Conservation (phyloP, 176 grass and related monocot species). For the Chloris gayana region DNA sequence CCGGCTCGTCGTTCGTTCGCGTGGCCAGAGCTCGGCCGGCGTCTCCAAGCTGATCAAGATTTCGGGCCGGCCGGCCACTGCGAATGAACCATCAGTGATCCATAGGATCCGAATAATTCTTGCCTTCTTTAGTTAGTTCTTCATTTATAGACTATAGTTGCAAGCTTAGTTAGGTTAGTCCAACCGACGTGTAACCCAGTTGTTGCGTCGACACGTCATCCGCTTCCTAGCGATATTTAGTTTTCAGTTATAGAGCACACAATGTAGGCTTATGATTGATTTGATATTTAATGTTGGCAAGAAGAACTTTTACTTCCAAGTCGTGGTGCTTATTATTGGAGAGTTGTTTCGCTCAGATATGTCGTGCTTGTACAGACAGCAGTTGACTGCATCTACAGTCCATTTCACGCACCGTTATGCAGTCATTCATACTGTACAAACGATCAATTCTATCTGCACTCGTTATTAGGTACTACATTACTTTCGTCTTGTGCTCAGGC, state of each 20-base stretch:
- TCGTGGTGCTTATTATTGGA: slow-evolving; percentile 13
- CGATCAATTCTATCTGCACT: slow-evolving; percentile 18
- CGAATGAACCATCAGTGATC: background rate
- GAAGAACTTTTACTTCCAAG: background rate
- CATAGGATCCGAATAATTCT: background rate
- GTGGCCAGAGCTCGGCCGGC: background rate
- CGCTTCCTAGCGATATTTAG: background rate
- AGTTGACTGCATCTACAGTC: background rate
- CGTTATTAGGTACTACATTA: too few relatives aligned
- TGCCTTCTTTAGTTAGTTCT: background rate
- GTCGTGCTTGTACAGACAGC: background rate
- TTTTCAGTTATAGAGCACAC: background rate
- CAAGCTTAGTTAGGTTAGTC: background rate
- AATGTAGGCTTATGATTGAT: background rate
- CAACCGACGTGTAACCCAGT: background rate
- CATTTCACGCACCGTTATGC: background rate
- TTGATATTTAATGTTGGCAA: background rate
- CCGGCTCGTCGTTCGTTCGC: too few relatives aligned
- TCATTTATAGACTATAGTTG: too few relatives aligned
- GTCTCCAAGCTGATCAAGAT: background rate
- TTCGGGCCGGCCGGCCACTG: background rate
- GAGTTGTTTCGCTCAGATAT: slow-evolving; percentile 41
- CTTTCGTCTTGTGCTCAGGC: too few relatives aligned
- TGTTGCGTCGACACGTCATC: background rate
- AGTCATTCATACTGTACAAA: background rate